Conservation (phyloP, 1,139 yeast genomes). For the Yamadazyma diospyri region DNA sequence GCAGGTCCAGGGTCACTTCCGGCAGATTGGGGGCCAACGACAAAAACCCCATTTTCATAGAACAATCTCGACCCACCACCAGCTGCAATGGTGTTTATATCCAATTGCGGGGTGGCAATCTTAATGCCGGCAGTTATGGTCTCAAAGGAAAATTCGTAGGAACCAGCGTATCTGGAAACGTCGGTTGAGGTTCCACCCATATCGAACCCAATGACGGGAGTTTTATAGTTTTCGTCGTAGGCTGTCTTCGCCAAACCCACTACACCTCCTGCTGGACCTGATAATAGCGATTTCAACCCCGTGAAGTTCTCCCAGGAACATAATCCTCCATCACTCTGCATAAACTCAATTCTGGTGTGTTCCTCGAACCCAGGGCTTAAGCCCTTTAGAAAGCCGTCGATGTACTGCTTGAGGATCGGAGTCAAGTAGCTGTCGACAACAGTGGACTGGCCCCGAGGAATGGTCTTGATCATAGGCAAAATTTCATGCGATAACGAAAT, state of each 20-base stretch:
- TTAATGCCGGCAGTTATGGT: slow-evolving; percentile 53
- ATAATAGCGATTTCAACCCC: slow-evolving; percentile 48
- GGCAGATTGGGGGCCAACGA: slow-evolving; percentile 56
- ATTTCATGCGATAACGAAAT: slow-evolving; percentile 63
- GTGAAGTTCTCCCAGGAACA: slow-evolving; percentile 46
- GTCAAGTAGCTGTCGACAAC: slow-evolving; percentile 77
- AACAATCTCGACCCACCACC: slow-evolving; percentile 55
- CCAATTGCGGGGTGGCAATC: slow-evolving; percentile 55
- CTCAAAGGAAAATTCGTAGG: slow-evolving; percentile 50
- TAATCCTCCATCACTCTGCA: slow-evolving; percentile 61
- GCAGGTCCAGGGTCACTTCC: slow-evolving; percentile 60
- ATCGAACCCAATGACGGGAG: slow-evolving; percentile 54
- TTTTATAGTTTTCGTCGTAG: slow-evolving; percentile 32
- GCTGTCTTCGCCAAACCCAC: slow-evolving; percentile 53
- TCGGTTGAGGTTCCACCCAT: slow-evolving; percentile 64
- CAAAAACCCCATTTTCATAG: slow-evolving; percentile 49
- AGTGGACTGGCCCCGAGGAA: slow-evolving; percentile 69
- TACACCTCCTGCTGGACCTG: slow-evolving; percentile 63
- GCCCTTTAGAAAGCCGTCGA: slow-evolving; percentile 59
- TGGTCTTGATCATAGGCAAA: slow-evolving; percentile 71
- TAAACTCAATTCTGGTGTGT: slow-evolving; percentile 38
- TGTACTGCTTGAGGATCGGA: slow-evolving; percentile 64
- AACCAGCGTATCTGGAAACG: slow-evolving; percentile 45
- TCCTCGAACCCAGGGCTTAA: slow-evolving; percentile 43
- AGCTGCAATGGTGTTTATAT: slow-evolving; percentile 58